Conservation (phyloP, 1,284 basidiomycete species). For the Rhodotorula sp. region DNA sequence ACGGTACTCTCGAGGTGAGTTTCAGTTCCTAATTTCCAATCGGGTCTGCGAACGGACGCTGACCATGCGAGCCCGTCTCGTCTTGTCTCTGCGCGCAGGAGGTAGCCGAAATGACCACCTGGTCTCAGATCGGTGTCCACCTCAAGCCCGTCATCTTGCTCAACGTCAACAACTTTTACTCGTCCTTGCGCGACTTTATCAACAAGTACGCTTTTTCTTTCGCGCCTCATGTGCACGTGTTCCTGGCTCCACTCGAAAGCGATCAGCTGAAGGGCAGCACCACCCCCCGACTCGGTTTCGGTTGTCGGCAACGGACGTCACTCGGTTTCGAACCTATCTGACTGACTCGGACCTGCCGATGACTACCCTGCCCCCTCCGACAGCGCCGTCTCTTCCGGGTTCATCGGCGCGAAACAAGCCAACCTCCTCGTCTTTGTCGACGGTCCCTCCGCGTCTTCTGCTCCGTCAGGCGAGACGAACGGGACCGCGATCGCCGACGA, state of each 20-base stretch:
- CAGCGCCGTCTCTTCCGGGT: slow-evolving; percentile 45
- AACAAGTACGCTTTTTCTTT: slow-evolving; percentile 25
- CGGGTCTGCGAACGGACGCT: neutral
- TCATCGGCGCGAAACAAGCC: slow-evolving; percentile 43
- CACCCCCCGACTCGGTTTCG: too few species aligned
- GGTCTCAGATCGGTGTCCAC: slow-evolving; percentile 49
- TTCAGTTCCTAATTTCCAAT: neutral
- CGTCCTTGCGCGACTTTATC: slow-evolving; percentile 43
- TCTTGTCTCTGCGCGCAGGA: slow-evolving; percentile 10
- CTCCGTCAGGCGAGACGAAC: too few species aligned
- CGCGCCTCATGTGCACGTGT: too few species aligned
- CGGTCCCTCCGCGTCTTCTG: slow-evolving; percentile 2
- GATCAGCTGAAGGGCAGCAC: too few species aligned
- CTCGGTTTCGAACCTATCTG: too few species aligned
- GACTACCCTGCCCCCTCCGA: too few species aligned
- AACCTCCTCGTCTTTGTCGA: slow-evolving; percentile 41
- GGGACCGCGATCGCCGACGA: too few species aligned
- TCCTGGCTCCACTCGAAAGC: too few species aligned
- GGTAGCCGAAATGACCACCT: slow-evolving; percentile 49
- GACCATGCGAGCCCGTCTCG: neutral
- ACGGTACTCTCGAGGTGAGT: slow-evolving; percentile 31
- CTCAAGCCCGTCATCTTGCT: slow-evolving; percentile 48
- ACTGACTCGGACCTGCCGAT: neutral
- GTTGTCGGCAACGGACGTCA: too few species aligned
- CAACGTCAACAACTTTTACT: slow-evolving; percentile 47